Base-by-base conservation (phyloP, 2,329 filamentous ascomycete species). In the Dryadomyces quercus-mongolicae region DNA sequence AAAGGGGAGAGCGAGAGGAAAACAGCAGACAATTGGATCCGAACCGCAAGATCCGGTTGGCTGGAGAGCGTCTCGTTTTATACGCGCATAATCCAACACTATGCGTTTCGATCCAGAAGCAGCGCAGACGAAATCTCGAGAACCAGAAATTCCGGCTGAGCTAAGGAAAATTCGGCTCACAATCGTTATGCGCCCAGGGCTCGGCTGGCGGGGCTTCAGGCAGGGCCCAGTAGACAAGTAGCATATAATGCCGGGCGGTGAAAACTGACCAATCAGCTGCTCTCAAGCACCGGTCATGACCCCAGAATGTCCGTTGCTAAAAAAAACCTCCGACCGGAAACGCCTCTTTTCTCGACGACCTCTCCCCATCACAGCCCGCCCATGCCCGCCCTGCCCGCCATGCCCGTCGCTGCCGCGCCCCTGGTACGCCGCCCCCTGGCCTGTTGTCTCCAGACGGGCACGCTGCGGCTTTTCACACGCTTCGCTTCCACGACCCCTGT, bases 371-470 rank as follows among this genome's bases (percentile, higher is more conserved):
- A 31, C 25, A 31, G 15, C 2, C 10, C 21, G 16, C 18, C n/a
- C n/a, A n/a, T n/a, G n/a, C n/a, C n/a, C n/a, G n/a, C n/a, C n/a
- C n/a, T n/a, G n/a, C n/a, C 6, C 49, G 42, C 45, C 38, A 56
- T 55, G 53, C 51, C 49, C 22, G 54, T 31, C 34, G 53, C 20
- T 10, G 31, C 49, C 49, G 48, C 47, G 9, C 54, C 58, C 36
- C 52, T 59, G 54, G 54, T 55, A 20, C 53, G 57, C 38, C 57
- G 56, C 49, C 57, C 54, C 20, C 43, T 57, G 54, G 34, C 49
- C 52, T 54, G 55, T 50, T 56, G 56, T 36, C 18, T 56, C 22
- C 57, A 44, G 38, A 25, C 53, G 45, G 20, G 43, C 34, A 22
- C 44, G 51, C 54, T 49, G 9, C 57, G 52, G 46, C 43, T 52